Percentiles rank a stretch among this genome's conserved stretches.
Evolutionary conservation across 768 basidiomycete species (phyloP).

Genomic region (Xerocomellus intermedius): DNA sequence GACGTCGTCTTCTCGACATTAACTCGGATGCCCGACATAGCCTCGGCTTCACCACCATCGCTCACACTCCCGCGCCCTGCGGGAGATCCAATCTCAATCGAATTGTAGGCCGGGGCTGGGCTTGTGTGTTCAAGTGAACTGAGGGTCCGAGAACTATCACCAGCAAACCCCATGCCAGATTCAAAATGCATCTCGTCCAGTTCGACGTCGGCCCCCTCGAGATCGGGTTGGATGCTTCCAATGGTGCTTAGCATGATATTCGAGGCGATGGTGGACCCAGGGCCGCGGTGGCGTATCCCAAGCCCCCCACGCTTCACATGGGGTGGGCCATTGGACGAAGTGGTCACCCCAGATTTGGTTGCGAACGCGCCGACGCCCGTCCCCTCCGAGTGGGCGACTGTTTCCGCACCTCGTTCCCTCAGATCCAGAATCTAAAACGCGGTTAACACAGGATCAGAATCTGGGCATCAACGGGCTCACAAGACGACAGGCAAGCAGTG

Average conservation of each 20-base stretch:
- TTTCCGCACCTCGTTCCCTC: conserved; percentile 78
- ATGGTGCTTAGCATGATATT: conserved; percentile 64
- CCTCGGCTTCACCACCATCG: conserved; percentile 23
- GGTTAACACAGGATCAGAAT: conserved; percentile 4
- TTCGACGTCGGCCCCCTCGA: conserved; percentile 54
- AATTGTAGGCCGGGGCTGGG: conserved; percentile 51
- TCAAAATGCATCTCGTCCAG: conserved; percentile 53
- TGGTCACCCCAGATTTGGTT: conserved; percentile 50
- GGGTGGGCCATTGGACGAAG: conserved; percentile 23
- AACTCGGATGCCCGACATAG: conserved; percentile 48
- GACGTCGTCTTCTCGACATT: conserved; percentile 61
- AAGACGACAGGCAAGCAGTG: conserved; percentile 75
- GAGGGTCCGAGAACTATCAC: conserved; percentile 39
- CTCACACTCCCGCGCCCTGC: conserved; percentile 16
- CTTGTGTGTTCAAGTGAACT: conserved; percentile 34
- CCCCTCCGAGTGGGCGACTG: conserved; percentile 72
- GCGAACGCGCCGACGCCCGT: conserved; percentile 66
- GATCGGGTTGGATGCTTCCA: conserved; percentile 55
- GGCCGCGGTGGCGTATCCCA: conserved; percentile 50
- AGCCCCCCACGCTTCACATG: conserved; percentile 32
- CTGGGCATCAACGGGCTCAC: conserved; percentile 36
- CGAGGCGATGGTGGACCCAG: conserved; percentile 54
- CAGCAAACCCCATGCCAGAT: conserved; percentile 51
- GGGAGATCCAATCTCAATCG: conserved; percentile 40
- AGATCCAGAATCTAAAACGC: conserved; percentile 72